Evolutionary conservation across 805 yeast species (phyloP).

Genomic region (Brettanomyces nanus): DNA sequence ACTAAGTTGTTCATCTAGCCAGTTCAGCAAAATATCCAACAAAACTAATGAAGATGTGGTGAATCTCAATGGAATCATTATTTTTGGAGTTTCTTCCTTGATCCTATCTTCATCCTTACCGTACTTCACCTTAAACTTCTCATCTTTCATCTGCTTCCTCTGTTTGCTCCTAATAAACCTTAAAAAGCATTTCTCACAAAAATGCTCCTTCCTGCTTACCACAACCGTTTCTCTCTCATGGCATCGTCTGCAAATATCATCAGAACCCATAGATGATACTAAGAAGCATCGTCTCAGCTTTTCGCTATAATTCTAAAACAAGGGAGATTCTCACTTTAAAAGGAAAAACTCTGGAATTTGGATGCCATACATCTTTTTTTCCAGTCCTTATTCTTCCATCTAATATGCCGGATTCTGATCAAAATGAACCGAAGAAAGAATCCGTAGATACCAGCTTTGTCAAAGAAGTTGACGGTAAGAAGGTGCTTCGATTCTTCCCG

Average conservation of each 20-base stretch:
- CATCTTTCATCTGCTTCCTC: slow-evolving; percentile 67
- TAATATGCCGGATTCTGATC: background rate
- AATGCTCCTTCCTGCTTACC: slow-evolving; percentile 52
- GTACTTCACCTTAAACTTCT: slow-evolving; percentile 64
- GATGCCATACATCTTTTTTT: too few species aligned
- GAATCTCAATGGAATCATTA: background rate
- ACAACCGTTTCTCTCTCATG: slow-evolving; percentile 33
- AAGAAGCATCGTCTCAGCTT: too few species aligned
- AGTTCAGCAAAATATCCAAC: slow-evolving; percentile 54
- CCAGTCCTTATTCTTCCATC: too few species aligned
- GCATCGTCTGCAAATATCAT: slow-evolving; percentile 41
- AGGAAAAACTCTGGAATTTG: too few species aligned
- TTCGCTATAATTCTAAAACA: too few species aligned
- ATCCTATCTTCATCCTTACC: slow-evolving; percentile 29
- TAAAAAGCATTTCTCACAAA: slow-evolving; percentile 61
- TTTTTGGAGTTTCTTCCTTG: slow-evolving; percentile 11
- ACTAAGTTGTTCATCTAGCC: slow-evolving; percentile 53
- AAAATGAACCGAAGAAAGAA: background rate
- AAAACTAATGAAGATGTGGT: slow-evolving; percentile 61
- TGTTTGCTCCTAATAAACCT: slow-evolving; percentile 73
- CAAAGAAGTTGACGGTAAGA: slow-evolving; percentile 36
- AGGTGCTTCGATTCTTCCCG: slow-evolving; percentile 65
- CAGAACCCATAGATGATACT: slow-evolving; percentile 5
- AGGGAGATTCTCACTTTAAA: too few species aligned
- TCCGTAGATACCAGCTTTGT: slow-evolving; percentile 50